Evolutionary conservation across 208 protist genomes (phyloP).

Genomic region (Leishmania tarentolae): DNA sequence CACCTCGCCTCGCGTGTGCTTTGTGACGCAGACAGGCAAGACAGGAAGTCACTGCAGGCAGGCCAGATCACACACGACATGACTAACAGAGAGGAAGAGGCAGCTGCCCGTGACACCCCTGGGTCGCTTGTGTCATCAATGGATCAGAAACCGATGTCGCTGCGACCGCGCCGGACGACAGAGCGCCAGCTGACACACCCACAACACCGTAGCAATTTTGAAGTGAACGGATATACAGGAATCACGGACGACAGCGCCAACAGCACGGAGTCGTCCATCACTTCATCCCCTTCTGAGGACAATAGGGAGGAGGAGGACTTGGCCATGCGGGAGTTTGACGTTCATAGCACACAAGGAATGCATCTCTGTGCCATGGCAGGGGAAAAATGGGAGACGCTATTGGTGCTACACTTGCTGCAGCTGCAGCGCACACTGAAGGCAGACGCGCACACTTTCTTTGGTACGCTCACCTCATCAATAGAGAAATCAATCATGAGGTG

Average conservation of each 20-base stretch:
- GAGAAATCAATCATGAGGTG: neutral
- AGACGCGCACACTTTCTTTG: constrained; percentile 18
- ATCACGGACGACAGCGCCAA: neutral
- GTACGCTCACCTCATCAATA: neutral
- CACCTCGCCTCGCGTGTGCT: neutral
- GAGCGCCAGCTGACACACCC: too few relatives aligned
- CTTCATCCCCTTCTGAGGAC: neutral
- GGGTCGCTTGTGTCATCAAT: neutral
- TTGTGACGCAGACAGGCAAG: neutral
- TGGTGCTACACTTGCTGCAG: constrained; percentile 10
- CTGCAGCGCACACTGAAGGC: constrained; percentile 14
- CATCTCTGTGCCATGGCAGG: constrained; percentile 6
- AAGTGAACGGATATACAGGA: neutral
- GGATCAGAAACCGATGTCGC: neutral
- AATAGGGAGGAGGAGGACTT: neutral
- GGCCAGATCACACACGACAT: neutral
- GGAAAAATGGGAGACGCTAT: constrained; percentile 8
- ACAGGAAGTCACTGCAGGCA: neutral
- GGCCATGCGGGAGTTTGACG: neutral
- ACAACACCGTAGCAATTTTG: neutral
- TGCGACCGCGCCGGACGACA: neutral
- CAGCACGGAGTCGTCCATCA: neutral
- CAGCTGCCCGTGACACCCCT: neutral
- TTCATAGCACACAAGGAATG: neutral
- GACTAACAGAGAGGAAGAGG: neutral